Evolutionary conservation across 495 filamentous ascomycete species (phyloP).

Genomic region (Usnea hakonensis): DNA sequence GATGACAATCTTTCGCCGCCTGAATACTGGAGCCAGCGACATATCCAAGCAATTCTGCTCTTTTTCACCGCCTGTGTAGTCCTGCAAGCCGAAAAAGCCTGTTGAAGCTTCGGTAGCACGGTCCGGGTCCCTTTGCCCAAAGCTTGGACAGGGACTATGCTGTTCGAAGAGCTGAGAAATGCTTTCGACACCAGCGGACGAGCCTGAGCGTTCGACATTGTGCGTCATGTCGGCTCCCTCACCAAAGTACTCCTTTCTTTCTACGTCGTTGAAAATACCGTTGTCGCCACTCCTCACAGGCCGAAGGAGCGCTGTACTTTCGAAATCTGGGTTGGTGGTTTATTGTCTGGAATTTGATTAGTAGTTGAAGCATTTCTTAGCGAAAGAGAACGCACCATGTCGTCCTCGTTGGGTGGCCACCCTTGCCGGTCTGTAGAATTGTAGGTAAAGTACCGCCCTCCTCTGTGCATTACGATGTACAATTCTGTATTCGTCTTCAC

Average conservation of each 20-base stretch:
- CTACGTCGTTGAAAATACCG: not conserved
- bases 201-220: not conserved
- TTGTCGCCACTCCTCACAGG: not conserved
- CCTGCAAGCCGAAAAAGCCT: not conserved
- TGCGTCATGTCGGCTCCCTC: not conserved
- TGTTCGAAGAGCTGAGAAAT: not conserved
- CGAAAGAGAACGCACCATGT: not conserved
- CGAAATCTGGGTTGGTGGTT: not conserved
- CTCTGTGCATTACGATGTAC: slow-evolving; percentile 6
- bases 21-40: no score
- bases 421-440: slow-evolving; percentile 5
- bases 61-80: not conserved
- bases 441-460: slow-evolving; percentile 5
- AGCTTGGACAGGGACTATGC: not conserved
- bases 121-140: not conserved
- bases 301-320: not conserved
- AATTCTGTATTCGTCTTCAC: not conserved
- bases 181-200: not conserved
- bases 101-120: not conserved
- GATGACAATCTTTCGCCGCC: not conserved
- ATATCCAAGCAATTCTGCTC: not conserved
- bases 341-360: not conserved
- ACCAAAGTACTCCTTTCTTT: not conserved
- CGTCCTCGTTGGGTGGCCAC: slow-evolving; percentile 1
- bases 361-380: not conserved